A percentile compares a stretch with the other conserved stretches of the same genome.
Conservation (phyloP, 345 rosid genomes). For the Euphorbia peplus region DNA sequence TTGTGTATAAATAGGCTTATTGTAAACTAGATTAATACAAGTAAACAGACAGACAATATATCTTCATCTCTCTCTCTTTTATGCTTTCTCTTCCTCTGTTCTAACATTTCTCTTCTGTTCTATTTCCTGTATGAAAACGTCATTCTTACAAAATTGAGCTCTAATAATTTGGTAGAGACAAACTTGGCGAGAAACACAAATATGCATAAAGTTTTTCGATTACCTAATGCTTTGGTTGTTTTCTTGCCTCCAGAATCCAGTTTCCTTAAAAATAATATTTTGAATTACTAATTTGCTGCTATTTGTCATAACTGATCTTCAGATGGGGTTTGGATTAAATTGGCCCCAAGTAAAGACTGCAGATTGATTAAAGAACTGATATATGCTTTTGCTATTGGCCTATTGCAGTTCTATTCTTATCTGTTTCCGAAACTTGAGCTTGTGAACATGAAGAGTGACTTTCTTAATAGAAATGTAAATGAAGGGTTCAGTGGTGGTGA, state of each 20-base stretch:
- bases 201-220: neutral
- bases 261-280: neutral
- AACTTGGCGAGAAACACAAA: neutral
- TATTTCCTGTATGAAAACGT: neutral
- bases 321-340: neutral
- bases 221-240: neutral
- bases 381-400: conserved; percentile 14
- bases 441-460: conserved; percentile 88
- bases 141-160: neutral
- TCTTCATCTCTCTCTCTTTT: no score
- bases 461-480: conserved; percentile 92
- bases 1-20: no score
- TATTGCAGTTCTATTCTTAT: conserved; percentile 75
- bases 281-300: neutral
- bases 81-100: no score
- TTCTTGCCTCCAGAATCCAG: neutral
- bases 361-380: conserved; percentile 2
- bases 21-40: no score
- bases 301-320: neutral
- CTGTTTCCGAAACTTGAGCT: conserved; percentile 71
- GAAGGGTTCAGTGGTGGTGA: conserved; percentile 99
- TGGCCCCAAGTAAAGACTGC: neutral
- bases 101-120: neutral
- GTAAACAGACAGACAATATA: no score
- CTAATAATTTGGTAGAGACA: neutral